Base-by-base conservation (phyloP, 805 yeast species). In the Candida nanaspora region DNA sequence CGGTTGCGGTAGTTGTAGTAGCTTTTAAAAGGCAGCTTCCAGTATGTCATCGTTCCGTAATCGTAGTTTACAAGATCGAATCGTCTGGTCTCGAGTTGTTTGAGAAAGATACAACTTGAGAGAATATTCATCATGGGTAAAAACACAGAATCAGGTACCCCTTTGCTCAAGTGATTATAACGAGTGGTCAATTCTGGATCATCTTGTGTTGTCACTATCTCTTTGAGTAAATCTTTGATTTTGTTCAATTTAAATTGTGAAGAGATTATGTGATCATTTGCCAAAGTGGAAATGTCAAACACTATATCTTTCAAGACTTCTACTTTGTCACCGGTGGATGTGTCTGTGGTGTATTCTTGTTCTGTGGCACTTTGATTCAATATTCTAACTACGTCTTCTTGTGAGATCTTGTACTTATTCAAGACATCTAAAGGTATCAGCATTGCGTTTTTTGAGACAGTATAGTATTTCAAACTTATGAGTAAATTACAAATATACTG, bases 181-280 rank as follows among this genome's bases (percentile, higher is more conserved):
- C 50, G 31, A 22, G 39, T 42, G 10, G 10, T 25, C 21, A 19
- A 8, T 19, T 19, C 25, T 22, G 28, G 6, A 4, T 13, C 8
- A 16, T 21, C 13, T 31, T 50, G 49, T 7, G 56, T 59, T 46
- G 53, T 55, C 28, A 49, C 46, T 38, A 56, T 50, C 9, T 37
- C 46, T 49, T 50, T 66, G 16, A 56, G 40, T 8, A 22, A 2
- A 13, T 45, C 41, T 40, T 61, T 63, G 13, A 73, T 56, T 26
- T 65, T 55, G 1, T 49, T 44, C 20, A 82, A 56, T 48, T 82
- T 76, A n/a, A 65, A 57, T 38, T 83, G 65, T 1, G 93, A 87
- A 1, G 88, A 66, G 4, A 86, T 56, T 3, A 86, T 53, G 57
- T 86, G 95, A 56, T 86, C 95, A 59, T 86, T 86, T 3, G 95